Base-by-base conservation (phyloP, 768 basidiomycete genomes). In the Termitomyces sp. region DNA sequence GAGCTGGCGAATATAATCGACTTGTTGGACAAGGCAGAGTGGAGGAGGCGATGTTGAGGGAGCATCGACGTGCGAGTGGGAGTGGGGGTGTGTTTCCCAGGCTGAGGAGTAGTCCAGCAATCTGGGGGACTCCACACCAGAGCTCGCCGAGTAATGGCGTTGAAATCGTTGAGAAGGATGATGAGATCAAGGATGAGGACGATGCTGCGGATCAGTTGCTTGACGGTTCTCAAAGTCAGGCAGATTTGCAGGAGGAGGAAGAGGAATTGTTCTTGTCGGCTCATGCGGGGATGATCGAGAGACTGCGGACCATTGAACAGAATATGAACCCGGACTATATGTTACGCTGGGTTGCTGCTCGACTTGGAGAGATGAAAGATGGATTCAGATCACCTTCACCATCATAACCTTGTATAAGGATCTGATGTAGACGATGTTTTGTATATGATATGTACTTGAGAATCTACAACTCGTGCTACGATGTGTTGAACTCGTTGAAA, bases 11-110 rank as follows among this genome's bases (percentile, higher is more conserved):
- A 50, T 75, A 70, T 54, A 59, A 69, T 7, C 67, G 77, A 58
- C 70, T 77, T 15, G 66, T 68, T 11, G 70, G 66, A 61, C 73
- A 76, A 60, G 78, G 76, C 2, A 69, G 77, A 52, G 53, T 59
- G 54, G 67, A 73, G 16, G 78, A 79, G 63, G 77, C 77, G 3
- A 40, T 75, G 18, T 65, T 68, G 48, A 70, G 76, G 36, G 77
- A 77, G 63, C 61, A 68, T 58, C 64, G 68, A 42, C 74, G 76
- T 16, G 75, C 72, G 4, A 76, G 75, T 58, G 65, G 66, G 32
- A 65, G 63, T 20, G 57, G 65, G 13, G 40, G 58, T 7, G 55
- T 57, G 9, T 68, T 65, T 39, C 63, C 65, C 13, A 51, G 32
- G 35, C 22, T 61, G 48, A 56, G 42, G 45, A 53, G 50, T 52